Evolutionary conservation across 78 protist species (phyloP).

Genomic region (Emiliania huxleyi): DNA sequence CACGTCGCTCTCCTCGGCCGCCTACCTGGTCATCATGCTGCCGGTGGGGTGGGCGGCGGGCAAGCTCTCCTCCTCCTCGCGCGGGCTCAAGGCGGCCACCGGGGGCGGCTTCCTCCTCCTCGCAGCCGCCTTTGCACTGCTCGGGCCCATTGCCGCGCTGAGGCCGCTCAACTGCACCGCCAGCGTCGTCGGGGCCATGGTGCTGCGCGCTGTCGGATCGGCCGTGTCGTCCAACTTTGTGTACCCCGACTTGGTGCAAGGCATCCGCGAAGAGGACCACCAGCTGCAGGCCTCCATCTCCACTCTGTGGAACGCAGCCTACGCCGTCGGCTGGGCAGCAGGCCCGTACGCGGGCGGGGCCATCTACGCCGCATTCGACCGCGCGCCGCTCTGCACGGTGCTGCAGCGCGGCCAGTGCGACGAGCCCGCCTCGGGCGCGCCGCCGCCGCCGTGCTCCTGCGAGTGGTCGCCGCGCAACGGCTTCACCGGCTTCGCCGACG

Average conservation of each 20-base stretch:
- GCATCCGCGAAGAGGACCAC: not conserved
- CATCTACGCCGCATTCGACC: not conserved
- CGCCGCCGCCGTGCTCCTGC: not conserved
- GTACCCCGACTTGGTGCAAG: slow-evolving; percentile 31
- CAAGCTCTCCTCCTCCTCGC: not conserved
- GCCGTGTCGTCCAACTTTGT: not conserved
- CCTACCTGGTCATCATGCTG: not conserved
- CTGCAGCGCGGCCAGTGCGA: not conserved
- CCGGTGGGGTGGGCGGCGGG: not conserved
- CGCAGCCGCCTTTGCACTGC: not conserved
- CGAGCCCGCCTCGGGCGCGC: not conserved
- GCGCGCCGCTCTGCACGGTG: not conserved
- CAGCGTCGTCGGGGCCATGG: not conserved
- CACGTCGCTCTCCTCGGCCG: not conserved
- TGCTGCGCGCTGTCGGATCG: not conserved
- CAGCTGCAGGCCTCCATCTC: not conserved
- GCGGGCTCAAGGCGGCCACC: not conserved
- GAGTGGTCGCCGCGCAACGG: not conserved
- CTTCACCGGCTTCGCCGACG: not conserved
- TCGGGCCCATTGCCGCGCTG: not conserved
- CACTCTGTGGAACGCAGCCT: slow-evolving; percentile 31
- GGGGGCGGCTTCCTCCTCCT: not conserved
- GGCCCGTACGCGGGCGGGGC: not conserved
- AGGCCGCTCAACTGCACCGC: not conserved
- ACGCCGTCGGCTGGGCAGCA: slow-evolving; percentile 39